These are phyloP conservation scores for Tetraselmis striata DNA, from an alignment of 139 green algal genomes.

Conservation along the genomic window DNA sequence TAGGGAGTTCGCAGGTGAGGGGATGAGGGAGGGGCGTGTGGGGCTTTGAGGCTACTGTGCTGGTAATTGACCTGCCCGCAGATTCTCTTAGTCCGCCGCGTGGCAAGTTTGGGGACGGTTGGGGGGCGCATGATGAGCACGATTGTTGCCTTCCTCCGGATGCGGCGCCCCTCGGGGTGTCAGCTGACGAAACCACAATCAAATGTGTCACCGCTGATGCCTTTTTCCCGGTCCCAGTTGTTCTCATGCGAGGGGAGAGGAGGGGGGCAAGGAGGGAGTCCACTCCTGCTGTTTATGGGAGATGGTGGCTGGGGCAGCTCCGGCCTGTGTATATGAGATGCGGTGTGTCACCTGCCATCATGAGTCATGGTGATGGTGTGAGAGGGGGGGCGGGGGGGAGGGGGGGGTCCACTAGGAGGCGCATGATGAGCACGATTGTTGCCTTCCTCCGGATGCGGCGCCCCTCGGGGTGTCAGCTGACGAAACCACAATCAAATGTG, in stretches of 20 bases:
- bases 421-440: not conserved
- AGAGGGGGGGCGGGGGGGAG: not conserved
- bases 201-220: not conserved
- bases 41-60: too few species aligned
- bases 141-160: not conserved
- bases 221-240: too few species aligned
- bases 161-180: not conserved
- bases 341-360: too few species aligned
- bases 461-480: not conserved
- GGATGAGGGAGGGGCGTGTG: too few species aligned
- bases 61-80: too few species aligned
- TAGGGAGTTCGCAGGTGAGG: not conserved
- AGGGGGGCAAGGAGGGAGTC: too few species aligned
- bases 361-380: not conserved
- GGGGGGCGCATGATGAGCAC: not conserved
- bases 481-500: not conserved
- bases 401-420: too few species aligned
- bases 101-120: too few species aligned
- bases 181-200: not conserved
- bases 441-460: not conserved
- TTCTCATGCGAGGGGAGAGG: not conserved
- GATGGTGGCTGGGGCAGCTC: too few species aligned
- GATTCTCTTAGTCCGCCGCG: too few species aligned
- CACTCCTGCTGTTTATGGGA: too few species aligned
- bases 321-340: too few species aligned